phyloP scores from a whole-genome alignment of 306 rosid species.

The Lathyrus aphaca region DNA sequence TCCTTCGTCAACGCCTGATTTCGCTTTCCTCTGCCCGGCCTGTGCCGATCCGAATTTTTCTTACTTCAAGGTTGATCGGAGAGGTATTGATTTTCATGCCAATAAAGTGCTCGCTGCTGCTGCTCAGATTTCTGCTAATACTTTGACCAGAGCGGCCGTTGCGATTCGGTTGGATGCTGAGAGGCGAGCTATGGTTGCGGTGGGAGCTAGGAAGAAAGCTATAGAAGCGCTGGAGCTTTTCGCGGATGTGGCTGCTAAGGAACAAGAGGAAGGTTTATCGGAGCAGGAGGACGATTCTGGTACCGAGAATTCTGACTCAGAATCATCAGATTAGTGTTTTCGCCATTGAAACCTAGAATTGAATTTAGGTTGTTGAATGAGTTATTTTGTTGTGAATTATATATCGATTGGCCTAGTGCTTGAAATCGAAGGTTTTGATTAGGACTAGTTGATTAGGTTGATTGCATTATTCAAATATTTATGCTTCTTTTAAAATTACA shows the following conservation, averaged over 20 bases:
- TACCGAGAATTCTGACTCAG: constrained; percentile 14
- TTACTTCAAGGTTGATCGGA: constrained; percentile 43
- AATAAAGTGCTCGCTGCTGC: constrained; percentile 58
- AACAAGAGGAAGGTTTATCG: constrained; percentile 22
- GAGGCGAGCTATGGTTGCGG: constrained; percentile 54
- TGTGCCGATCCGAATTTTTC: constrained; percentile 56
- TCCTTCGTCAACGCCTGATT: constrained; percentile 16
- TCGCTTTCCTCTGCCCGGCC: constrained; percentile 55
- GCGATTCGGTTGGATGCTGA: constrained; percentile 57
- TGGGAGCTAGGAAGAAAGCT: constrained; percentile 61
- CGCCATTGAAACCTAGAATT: constrained; percentile 31
- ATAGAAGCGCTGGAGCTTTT: constrained; percentile 58
- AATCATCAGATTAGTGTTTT: constrained; percentile 8
- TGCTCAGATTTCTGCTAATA: constrained; percentile 52
- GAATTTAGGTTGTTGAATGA: constrained; percentile 33
- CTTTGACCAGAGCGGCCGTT: constrained; percentile 52
- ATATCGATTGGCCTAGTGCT: background rate
- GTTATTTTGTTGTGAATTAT: background rate
- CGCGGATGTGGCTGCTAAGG: constrained; percentile 40
- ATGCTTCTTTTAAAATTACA: background rate
- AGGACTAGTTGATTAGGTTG: constrained; percentile 35
- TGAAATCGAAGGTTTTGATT: constrained; percentile 6
- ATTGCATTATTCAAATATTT: constrained; percentile 28
- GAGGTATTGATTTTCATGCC: constrained; percentile 29
- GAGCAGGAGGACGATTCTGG: constrained; percentile 11